These are phyloP conservation scores for Pythium aquatile DNA, from an alignment of 352 stramenopile genomes.

Conservation along the genomic window DNA sequence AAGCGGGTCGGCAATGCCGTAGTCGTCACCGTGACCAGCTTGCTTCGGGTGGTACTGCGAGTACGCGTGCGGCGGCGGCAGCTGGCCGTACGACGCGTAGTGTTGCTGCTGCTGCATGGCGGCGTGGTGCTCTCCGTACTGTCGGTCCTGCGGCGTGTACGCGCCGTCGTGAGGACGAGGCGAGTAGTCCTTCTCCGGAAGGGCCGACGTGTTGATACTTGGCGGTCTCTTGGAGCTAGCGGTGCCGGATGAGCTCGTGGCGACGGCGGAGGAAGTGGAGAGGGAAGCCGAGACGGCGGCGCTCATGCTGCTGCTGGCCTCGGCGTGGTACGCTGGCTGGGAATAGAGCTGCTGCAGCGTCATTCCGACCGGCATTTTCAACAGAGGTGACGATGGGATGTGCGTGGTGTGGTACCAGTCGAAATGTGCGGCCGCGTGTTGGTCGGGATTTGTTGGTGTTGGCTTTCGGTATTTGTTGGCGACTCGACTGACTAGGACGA, in stretches of 20 bases:
- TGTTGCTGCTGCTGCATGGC: constrained; percentile 15
- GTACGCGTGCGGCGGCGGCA: constrained; percentile 31
- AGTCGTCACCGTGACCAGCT: constrained; percentile 43
- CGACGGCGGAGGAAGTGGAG: neutral
- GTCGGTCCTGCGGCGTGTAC: neutral
- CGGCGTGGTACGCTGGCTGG: constrained; percentile 33
- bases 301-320: constrained; percentile 8
- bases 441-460: constrained; percentile 1
- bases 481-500: neutral
- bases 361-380: constrained; percentile 44
- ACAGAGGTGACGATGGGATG: neutral
- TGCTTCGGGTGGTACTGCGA: constrained; percentile 25
- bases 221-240: constrained; percentile 8
- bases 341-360: constrained; percentile 75
- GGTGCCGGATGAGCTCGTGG: neutral
- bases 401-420: neutral
- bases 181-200: constrained; percentile 14
- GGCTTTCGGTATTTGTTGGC: neutral
- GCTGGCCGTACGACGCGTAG: constrained; percentile 26
- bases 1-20: constrained; percentile 61
- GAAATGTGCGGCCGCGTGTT: constrained; percentile 6
- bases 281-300: constrained; percentile 5
- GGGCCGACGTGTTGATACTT: constrained; percentile 11
- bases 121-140: constrained; percentile 11
- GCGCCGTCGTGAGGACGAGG: constrained; percentile 1